A percentile compares a stretch with the other conserved stretches of the same genome.
These are phyloP conservation scores for Zelonia costaricensis DNA, from an alignment of 208 protist genomes.

Conservation along the genomic window DNA sequence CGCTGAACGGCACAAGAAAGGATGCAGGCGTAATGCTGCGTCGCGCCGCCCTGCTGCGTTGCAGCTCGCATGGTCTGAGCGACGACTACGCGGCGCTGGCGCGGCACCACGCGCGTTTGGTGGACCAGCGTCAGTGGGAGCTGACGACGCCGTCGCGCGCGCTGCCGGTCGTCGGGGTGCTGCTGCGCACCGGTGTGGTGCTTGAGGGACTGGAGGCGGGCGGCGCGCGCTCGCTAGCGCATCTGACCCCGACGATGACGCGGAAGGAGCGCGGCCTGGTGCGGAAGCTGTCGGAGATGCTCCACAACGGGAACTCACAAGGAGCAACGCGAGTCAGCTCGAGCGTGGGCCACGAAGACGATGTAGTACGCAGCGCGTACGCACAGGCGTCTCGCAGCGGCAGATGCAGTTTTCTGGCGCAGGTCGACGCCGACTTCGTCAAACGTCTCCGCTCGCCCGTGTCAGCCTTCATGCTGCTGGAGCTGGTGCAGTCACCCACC, in stretches of 20 bases:
- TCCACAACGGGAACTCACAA: constrained; percentile 5
- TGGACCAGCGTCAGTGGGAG: constrained; percentile 55
- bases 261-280: constrained; percentile 45
- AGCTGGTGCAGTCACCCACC: constrained; percentile 19
- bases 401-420: constrained; percentile 6
- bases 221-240: constrained; percentile 35
- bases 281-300: constrained; percentile 32
- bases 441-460: constrained; percentile 10
- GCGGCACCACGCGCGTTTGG: constrained; percentile 36
- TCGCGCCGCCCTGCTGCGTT: constrained; percentile 8
- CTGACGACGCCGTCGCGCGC: constrained; percentile 67
- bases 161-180: constrained; percentile 49
- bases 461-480: constrained; percentile 35
- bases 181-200: constrained; percentile 53
- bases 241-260: constrained; percentile 66
- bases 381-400: constrained; percentile 17
- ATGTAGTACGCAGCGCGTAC: constrained; percentile 26
- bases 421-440: constrained; percentile 19
- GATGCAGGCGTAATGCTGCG: constrained; percentile 22
- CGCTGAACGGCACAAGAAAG: not conserved
- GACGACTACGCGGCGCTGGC: constrained; percentile 30
- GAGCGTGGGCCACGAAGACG: constrained; percentile 2
- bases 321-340: not conserved
- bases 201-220: constrained; percentile 54
- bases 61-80: constrained; percentile 6